phyloP scores from a whole-genome alignment of 305 asterid species.

The Fraxinus angustifolia region DNA sequence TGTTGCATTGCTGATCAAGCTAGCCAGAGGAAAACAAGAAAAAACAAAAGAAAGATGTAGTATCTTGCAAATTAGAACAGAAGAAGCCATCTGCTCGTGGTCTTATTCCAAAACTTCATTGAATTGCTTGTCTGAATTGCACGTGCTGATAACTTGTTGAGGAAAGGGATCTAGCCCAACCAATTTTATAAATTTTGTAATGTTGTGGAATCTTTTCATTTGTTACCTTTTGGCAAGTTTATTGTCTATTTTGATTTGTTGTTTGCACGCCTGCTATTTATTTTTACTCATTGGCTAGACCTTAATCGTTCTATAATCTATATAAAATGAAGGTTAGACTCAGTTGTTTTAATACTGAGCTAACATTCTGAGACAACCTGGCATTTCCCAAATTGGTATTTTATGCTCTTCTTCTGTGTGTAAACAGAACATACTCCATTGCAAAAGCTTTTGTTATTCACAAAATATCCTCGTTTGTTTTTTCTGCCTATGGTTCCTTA shows the following conservation, averaged over 20 bases:
- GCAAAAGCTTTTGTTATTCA: neutral
- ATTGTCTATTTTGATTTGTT: neutral
- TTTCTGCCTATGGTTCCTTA: neutral
- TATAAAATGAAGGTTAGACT: neutral
- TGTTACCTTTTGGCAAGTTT: neutral
- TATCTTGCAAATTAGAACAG: neutral
- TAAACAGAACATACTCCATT: neutral
- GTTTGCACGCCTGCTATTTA: neutral
- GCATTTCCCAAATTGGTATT: no score
- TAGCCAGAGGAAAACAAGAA: neutral
- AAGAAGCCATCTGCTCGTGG: neutral
- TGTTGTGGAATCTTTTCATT: neutral
- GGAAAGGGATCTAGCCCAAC: neutral
- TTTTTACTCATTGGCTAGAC: neutral
- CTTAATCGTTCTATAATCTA: neutral
- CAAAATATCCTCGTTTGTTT: no score
- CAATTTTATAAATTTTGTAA: neutral
- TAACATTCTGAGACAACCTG: neutral
- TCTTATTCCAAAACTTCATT: neutral
- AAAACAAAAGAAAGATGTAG: neutral
- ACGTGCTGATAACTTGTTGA: neutral
- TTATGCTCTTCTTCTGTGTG: no score
- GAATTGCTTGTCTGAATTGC: neutral
- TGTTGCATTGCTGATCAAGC: neutral
- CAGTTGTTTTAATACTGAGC: neutral